Evolutionary conservation across 2,329 filamentous ascomycete genomes (phyloP), one percentile per base, ranked within the genome.

Genomic region (Elsinoe necatrix): DNA sequence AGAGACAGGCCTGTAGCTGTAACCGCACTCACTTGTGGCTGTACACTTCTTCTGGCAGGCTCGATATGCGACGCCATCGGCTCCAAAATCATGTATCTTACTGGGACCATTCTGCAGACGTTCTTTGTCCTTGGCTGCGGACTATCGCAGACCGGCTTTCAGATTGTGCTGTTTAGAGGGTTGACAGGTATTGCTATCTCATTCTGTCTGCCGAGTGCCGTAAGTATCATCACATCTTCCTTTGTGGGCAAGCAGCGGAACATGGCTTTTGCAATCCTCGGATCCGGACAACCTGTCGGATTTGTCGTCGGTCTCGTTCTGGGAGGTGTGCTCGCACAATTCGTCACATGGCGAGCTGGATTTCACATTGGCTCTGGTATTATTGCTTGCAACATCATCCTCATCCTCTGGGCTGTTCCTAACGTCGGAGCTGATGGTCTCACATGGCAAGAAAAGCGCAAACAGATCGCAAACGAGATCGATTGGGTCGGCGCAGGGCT

Each of bases 401-500:
- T 72, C 4, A 70, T 70, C 2, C 31, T 72, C 21, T 76, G 68
- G 63, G 66, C 64, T 23, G 60, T 74, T 62, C 59, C 76, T 9
- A 51, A 60, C 41, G 48, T 63, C 61, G 43, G 62, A 66, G n/a
- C 62, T 62, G 39, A 29, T n/a, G 47, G 59, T 3, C 39, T 66
- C 9, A 62, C 69, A 1, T 65, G 63, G 62, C 39, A 59, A 2
- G 23, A 57, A 20, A 62, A 45, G 29, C 65, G 63, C 60, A 23
- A 57, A 3, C 59, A 64, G 39, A 59, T 77, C n/a, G 64, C 61
- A 25, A 68, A 62, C 0, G 75, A 79, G 3, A 77, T 81, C 42
- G 79, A 81, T 59, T 81, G 78, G 79, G 63, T 78, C 31, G 78
- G 78, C 0, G 75, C 75, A 5, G 20, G 69, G 0, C 68, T 80